Conservation (phyloP, 192 early-diverging fungal genomes). For the Mortierella antarctica region DNA sequence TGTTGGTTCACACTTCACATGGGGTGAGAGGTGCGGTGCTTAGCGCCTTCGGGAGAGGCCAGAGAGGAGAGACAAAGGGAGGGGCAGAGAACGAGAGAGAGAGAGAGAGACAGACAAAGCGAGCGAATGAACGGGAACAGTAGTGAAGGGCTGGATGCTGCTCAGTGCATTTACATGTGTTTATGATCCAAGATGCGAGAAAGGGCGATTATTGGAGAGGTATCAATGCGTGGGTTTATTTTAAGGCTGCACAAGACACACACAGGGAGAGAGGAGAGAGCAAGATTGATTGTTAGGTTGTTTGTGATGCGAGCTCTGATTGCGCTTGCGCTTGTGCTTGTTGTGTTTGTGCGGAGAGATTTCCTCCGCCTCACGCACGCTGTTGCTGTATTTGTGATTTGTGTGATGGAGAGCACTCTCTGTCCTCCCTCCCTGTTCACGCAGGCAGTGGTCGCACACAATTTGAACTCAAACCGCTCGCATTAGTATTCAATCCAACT, state of each 20-base stretch:
- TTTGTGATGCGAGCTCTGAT: neutral
- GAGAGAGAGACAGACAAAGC: neutral
- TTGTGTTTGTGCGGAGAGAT: conserved; percentile 16
- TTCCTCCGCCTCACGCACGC: too few species aligned
- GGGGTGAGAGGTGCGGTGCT: neutral
- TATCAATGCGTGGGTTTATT: neutral
- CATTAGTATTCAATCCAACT: conserved; percentile 1
- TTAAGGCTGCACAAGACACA: neutral
- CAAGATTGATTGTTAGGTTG: neutral
- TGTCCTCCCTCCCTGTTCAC: neutral
- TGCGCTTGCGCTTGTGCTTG: neutral
- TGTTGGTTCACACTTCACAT: neutral
- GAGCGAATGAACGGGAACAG: neutral
- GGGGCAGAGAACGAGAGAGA: neutral
- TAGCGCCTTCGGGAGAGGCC: neutral
- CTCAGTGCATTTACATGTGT: neutral
- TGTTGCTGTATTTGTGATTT: neutral
- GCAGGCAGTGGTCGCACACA: conserved; percentile 13
- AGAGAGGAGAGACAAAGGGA: neutral
- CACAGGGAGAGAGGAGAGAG: too few species aligned
- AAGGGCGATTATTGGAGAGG: neutral
- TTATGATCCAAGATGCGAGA: neutral
- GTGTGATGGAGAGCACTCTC: neutral
- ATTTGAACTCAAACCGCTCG: conserved; percentile 13
- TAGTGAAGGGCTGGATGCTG: too few species aligned